A percentile compares a stretch with the other conserved stretches of the same genome.
Evolutionary conservation across 805 yeast species (phyloP).

Genomic region (Hanseniaspora valbyensis): DNA sequence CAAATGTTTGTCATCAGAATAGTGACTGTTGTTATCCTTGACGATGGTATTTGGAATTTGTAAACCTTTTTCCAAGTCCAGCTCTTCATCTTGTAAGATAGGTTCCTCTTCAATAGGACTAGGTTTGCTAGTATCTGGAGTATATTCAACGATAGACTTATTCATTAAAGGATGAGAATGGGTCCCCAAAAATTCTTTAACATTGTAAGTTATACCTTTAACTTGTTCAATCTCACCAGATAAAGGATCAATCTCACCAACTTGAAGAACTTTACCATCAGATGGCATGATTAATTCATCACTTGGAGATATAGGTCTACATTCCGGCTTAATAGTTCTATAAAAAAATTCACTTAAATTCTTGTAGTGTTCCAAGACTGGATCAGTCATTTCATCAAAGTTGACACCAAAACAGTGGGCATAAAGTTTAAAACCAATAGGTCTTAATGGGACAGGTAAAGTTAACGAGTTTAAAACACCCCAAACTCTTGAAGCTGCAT

Average conservation of each 20-base stretch:
- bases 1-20: slow-evolving; percentile 28
- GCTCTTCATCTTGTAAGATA: background rate
- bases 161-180: slow-evolving; percentile 29
- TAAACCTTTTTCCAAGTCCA: slow-evolving; percentile 12
- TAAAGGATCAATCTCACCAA: slow-evolving; percentile 56
- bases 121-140: slow-evolving; percentile 42
- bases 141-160: slow-evolving; percentile 30
- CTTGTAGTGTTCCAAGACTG: slow-evolving; percentile 58
- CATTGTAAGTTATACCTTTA: slow-evolving; percentile 86
- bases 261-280: slow-evolving; percentile 80
- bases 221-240: slow-evolving; percentile 92
- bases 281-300: slow-evolving; percentile 71
- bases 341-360: slow-evolving; percentile 89
- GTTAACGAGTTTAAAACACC: slow-evolving; percentile 76
- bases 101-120: slow-evolving; percentile 54
- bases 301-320: slow-evolving; percentile 60
- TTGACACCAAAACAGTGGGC: slow-evolving; percentile 77
- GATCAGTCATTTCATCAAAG: slow-evolving; percentile 77
- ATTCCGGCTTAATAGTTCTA: slow-evolving; percentile 65
- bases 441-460: slow-evolving; percentile 80
- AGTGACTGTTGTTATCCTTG: slow-evolving; percentile 10
- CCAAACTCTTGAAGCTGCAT: slow-evolving; percentile 87
- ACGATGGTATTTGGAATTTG: slow-evolving; percentile 1
- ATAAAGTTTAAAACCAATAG: slow-evolving; percentile 69
- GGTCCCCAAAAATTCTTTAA: slow-evolving; percentile 75